phyloP scores from a whole-genome alignment of 1,284 basidiomycete species.

The Meira miltonrushii region DNA sequence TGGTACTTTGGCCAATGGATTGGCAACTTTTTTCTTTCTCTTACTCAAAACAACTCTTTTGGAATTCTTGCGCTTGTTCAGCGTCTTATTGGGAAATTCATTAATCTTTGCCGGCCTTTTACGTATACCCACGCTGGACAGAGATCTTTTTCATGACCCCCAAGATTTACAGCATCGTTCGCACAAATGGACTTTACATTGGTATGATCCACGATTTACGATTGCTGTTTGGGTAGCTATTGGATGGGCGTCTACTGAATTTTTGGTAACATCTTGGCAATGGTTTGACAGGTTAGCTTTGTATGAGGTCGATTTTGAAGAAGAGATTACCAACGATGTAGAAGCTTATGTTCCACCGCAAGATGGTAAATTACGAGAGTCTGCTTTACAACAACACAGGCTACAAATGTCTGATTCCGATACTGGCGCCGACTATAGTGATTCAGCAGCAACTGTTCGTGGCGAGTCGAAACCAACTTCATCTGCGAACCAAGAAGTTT shows the following conservation, averaged over 20 bases:
- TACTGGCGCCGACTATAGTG: not conserved
- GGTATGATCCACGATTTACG: slow-evolving; percentile 9
- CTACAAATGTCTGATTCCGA: not conserved
- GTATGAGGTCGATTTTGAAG: slow-evolving; percentile 3
- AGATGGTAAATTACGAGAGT: no score
- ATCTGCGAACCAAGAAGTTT: not conserved
- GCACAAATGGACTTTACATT: slow-evolving; percentile 1
- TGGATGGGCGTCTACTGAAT: slow-evolving; percentile 5
- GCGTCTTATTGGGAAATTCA: not conserved
- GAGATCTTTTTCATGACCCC: no score
- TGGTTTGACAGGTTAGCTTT: slow-evolving; percentile 2
- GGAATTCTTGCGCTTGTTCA: slow-evolving; percentile 3
- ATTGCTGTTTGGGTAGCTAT: slow-evolving; percentile 3
- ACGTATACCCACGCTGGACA: not conserved
- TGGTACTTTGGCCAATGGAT: no score
- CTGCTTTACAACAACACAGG: not conserved
- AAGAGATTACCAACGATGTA: not conserved
- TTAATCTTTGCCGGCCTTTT: slow-evolving; percentile 1
- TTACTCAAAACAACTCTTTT: not conserved
- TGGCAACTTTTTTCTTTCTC: slow-evolving; percentile 4
- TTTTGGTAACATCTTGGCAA: not conserved
- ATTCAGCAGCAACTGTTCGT: slow-evolving; percentile 6
- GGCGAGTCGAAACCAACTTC: not conserved
- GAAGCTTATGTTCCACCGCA: not conserved
- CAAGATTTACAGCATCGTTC: not conserved